phyloP scores from a whole-genome alignment of 345 rosid genomes.

The Microthlaspi erraticum region DNA sequence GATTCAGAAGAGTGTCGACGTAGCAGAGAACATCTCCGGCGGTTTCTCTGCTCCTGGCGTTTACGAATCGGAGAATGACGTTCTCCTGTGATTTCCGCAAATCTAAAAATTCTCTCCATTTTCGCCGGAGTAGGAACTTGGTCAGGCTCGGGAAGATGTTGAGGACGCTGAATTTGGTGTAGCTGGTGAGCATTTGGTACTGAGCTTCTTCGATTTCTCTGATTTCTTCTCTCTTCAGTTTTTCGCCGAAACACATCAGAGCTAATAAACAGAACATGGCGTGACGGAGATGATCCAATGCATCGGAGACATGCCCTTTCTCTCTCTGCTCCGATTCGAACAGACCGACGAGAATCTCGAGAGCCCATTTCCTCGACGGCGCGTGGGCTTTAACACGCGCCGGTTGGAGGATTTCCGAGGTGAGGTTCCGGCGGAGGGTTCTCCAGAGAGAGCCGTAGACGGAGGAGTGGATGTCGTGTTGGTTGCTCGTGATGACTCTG shows the following conservation, averaged over 20 bases:
- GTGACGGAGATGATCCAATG: conserved; percentile 42
- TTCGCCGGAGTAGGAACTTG: conserved; percentile 37
- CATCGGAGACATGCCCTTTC: conserved; percentile 34
- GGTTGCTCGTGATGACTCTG: conserved; percentile 39
- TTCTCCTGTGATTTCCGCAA: conserved; percentile 41
- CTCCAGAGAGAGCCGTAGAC: conserved; percentile 56
- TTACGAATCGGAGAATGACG: conserved; percentile 37
- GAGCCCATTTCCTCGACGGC: conserved; percentile 52
- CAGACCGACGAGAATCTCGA: conserved; percentile 43
- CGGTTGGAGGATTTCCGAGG: conserved; percentile 55
- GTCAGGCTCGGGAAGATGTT: conserved; percentile 49
- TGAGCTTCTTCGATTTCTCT: conserved; percentile 46
- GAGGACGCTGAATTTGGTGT: conserved; percentile 44
- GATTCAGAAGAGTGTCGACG: conserved; percentile 42
- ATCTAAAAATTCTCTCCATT: conserved; percentile 40
- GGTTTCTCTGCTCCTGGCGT: conserved; percentile 23
- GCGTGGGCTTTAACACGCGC: conserved; percentile 41
- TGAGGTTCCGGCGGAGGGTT: conserved; percentile 53
- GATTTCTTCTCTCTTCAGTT: conserved; percentile 43
- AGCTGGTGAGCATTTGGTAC: conserved; percentile 35
- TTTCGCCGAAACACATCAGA: conserved; percentile 49
- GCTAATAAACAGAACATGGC: conserved; percentile 46
- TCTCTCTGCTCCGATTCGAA: conserved; percentile 40
- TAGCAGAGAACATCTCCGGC: conserved; percentile 41
- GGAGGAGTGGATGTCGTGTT: conserved; percentile 52